Conservation (phyloP, 2,329 filamentous ascomycete genomes). For the Diaporthe citriasiana region DNA sequence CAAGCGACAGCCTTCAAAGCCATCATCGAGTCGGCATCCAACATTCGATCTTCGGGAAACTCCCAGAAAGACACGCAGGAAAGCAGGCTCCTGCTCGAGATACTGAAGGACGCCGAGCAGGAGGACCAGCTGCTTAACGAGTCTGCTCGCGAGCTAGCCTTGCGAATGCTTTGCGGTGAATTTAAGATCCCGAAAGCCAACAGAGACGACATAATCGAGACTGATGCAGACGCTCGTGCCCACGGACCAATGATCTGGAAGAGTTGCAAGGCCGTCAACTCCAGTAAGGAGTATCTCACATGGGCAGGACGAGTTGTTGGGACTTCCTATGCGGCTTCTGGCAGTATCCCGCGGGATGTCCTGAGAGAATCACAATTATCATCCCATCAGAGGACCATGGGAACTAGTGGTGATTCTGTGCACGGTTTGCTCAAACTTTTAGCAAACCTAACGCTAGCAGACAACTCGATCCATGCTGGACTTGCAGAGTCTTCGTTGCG, state of each 20-base stretch:
- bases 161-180: constrained; percentile 80
- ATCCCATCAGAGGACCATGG: constrained; percentile 63
- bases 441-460: constrained; percentile 71
- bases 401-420: constrained; percentile 70
- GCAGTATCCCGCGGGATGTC: constrained; percentile 73
- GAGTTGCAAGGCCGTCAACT: constrained; percentile 75
- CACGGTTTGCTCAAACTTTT: constrained; percentile 73
- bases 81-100: constrained; percentile 82
- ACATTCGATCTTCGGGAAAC: constrained; percentile 77
- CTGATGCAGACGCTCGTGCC: constrained; percentile 73
- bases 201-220: constrained; percentile 76
- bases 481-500: constrained; percentile 73
- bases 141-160: constrained; percentile 77
- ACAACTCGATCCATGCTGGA: constrained; percentile 68
- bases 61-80: constrained; percentile 80
- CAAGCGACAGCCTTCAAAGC: constrained; percentile 72
- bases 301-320: constrained; percentile 92
- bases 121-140: constrained; percentile 76
- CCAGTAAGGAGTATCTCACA: constrained; percentile 78
- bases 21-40: constrained; percentile 78
- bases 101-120: constrained; percentile 80
- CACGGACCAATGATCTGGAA: constrained; percentile 81
- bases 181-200: constrained; percentile 75
- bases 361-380: constrained; percentile 71
- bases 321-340: constrained; percentile 83